phyloP scores from a whole-genome alignment of 2,329 filamentous ascomycete genomes.

The Trichoderma atroviride region DNA sequence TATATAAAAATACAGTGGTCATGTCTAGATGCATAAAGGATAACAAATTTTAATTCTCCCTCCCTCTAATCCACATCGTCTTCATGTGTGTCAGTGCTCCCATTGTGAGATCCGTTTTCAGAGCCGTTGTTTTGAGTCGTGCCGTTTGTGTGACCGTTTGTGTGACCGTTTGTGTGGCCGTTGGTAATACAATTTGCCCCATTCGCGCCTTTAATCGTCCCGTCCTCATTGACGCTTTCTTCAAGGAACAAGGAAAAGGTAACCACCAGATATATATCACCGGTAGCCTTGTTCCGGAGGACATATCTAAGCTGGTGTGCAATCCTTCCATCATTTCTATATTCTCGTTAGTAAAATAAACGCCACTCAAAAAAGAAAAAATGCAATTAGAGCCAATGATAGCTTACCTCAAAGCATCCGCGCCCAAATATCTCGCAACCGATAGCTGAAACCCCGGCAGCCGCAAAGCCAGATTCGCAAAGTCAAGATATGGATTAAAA shows the following conservation, averaged over 20 bases:
- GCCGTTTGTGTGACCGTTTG: slow-evolving; percentile 47
- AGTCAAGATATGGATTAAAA: slow-evolving; percentile 91
- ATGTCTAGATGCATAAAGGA: background rate
- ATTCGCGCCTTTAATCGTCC: slow-evolving; percentile 51
- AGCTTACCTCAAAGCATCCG: slow-evolving; percentile 71
- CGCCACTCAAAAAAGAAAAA: background rate
- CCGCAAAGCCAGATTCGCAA: slow-evolving; percentile 69
- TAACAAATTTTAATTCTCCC: background rate
- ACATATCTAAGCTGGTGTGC: slow-evolving; percentile 90
- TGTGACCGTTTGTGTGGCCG: slow-evolving; percentile 31
- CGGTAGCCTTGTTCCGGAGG: slow-evolving; percentile 76
- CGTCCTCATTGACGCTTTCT: slow-evolving; percentile 64
- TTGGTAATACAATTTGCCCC: slow-evolving; percentile 31
- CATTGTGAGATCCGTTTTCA: slow-evolving; percentile 38
- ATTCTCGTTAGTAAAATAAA: slow-evolving; percentile 30
- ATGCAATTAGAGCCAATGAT: background rate
- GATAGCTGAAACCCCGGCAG: slow-evolving; percentile 73
- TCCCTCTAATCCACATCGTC: slow-evolving; percentile 49
- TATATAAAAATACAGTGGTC: slow-evolving; percentile 1
- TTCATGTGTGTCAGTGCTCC: slow-evolving; percentile 39
- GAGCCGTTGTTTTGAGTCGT: slow-evolving; percentile 41
- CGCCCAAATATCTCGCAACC: slow-evolving; percentile 79
- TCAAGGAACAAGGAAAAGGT: slow-evolving; percentile 76
- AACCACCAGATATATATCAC: slow-evolving; percentile 77
- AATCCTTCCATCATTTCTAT: slow-evolving; percentile 54